Evolutionary conservation across 768 basidiomycete species (phyloP).

Genomic region (Suillus cothurnatus): DNA sequence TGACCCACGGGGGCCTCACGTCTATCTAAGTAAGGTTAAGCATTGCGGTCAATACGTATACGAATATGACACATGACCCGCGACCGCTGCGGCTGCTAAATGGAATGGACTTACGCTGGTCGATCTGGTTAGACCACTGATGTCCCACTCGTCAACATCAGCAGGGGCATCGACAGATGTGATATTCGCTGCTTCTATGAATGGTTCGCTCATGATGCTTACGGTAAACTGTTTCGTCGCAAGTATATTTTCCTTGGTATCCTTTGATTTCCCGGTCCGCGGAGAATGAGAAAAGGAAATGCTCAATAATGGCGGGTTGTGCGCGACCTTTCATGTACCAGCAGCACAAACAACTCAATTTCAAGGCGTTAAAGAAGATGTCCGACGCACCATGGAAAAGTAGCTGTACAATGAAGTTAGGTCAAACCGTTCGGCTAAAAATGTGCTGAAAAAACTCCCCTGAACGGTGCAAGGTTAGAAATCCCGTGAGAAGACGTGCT

Average conservation of each 20-base stretch:
- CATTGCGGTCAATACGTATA: constrained; percentile 13
- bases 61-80: constrained; percentile 12
- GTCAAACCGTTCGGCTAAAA: constrained; percentile 1
- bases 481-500: constrained; percentile 51
- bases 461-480: constrained; percentile 69
- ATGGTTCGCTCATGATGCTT: constrained; percentile 70
- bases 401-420: constrained; percentile 40
- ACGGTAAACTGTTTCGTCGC: constrained; percentile 69
- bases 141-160: constrained; percentile 57
- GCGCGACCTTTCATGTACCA: constrained; percentile 45
- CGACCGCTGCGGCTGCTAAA: constrained; percentile 12
- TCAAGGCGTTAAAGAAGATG: not conserved
- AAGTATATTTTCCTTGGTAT: constrained; percentile 67
- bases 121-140: constrained; percentile 58
- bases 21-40: constrained; percentile 35
- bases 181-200: constrained; percentile 57
- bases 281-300: constrained; percentile 55
- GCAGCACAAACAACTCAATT: not conserved
- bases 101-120: constrained; percentile 45
- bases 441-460: constrained; percentile 37
- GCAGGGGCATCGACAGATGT: constrained; percentile 58
- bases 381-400: constrained; percentile 57
- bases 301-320: constrained; percentile 68
- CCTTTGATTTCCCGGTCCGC: constrained; percentile 44
- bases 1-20: constrained; percentile 55